Evolutionary conservation across 345 rosid genomes (phyloP).

Genomic region (Citrus medica): DNA sequence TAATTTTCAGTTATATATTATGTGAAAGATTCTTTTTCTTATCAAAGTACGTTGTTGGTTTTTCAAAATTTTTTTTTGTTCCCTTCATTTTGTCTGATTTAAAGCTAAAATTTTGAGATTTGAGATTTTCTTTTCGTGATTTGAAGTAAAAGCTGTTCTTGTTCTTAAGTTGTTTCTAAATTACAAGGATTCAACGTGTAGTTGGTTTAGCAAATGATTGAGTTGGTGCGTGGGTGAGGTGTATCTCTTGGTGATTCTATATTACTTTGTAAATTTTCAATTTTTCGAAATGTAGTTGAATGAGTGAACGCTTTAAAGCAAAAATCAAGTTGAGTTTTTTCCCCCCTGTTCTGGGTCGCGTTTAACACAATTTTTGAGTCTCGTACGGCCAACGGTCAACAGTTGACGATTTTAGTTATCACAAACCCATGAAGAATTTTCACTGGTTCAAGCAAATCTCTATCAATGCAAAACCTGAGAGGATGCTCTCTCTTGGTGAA

Average conservation of each 20-base stretch:
- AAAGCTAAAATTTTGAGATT: slow-evolving; percentile 17
- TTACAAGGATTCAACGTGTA: not conserved
- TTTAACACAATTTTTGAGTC: not conserved
- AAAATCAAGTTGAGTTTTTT: slow-evolving; percentile 11
- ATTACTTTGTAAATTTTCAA: not conserved
- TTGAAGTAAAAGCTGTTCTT: not conserved
- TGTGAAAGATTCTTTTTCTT: not conserved
- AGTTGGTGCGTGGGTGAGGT: not conserved
- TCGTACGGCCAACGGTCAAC: not conserved
- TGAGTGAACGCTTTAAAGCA: slow-evolving; percentile 16
- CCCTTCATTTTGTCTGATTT: slow-evolving; percentile 4
- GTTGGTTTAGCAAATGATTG: not conserved
- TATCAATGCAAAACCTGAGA: slow-evolving; percentile 44
- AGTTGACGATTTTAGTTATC: slow-evolving; percentile 32
- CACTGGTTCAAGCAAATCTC: slow-evolving; percentile 57
- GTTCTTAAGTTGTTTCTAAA: not conserved
- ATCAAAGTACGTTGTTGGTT: not conserved
- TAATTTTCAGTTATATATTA: not conserved
- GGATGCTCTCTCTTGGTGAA: slow-evolving; percentile 66
- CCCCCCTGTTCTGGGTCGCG: not conserved
- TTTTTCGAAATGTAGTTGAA: slow-evolving; percentile 33
- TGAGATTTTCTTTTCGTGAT: not conserved
- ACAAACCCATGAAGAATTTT: slow-evolving; percentile 52
- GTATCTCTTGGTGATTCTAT: not conserved
- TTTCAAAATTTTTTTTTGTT: slow-evolving; percentile 9